A percentile compares a stretch with the other conserved stretches of the same genome.
Conservation (phyloP, 1,139 yeast species). For the Debaryomyces psychrophilus region DNA sequence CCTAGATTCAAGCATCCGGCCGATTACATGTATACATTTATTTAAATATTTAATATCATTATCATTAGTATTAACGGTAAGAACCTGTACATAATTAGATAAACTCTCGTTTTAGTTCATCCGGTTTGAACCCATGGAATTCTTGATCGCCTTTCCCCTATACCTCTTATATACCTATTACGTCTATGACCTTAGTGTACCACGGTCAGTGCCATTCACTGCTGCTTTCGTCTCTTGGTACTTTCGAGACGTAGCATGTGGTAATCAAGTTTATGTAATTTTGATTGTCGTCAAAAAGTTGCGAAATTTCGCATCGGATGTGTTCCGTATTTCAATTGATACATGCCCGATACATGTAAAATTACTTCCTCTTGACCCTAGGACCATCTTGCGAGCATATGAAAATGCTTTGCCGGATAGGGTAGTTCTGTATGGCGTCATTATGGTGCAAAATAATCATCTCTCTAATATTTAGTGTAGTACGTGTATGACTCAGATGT, state of each 20-base stretch:
- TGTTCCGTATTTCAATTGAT: background rate
- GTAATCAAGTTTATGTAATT: background rate
- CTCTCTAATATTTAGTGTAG: background rate
- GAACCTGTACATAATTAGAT: background rate
- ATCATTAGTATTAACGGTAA: background rate
- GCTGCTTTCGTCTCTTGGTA: too few species aligned
- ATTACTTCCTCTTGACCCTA: background rate
- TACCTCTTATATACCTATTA: too few species aligned
- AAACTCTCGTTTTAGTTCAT: background rate
- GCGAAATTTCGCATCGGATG: background rate
- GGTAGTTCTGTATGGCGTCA: background rate
- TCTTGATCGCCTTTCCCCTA: too few species aligned
- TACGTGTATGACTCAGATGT: constrained; percentile 6
- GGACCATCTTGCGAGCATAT: background rate
- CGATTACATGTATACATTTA: background rate
- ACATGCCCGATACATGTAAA: background rate
- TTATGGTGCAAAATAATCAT: background rate
- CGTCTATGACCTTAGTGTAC: too few species aligned
- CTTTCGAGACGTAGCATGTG: too few species aligned
- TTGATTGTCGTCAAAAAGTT: background rate
- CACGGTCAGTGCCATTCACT: too few species aligned
- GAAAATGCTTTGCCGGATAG: background rate
- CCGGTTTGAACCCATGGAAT: background rate
- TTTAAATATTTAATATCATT: background rate
- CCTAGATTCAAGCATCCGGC: background rate